Conservation (phyloP, 2,329 filamentous ascomycete genomes). For the Monosporascus sp. region DNA sequence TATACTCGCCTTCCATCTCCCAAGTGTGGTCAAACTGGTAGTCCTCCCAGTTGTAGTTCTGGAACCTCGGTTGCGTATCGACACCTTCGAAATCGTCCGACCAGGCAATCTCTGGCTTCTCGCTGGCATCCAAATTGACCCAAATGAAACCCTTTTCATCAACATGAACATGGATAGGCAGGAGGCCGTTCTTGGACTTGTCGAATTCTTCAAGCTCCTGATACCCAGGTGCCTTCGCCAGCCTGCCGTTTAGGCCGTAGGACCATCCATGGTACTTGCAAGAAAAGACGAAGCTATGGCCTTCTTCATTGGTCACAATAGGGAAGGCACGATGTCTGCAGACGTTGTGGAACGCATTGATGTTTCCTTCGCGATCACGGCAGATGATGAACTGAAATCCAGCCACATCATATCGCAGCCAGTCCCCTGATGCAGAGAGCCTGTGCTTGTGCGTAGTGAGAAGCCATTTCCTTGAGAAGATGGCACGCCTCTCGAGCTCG, state of each 20-base stretch:
- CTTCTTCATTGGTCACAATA: slow-evolving; percentile 45
- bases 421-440: slow-evolving; percentile 38
- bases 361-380: slow-evolving; percentile 42
- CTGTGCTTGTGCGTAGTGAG: slow-evolving; percentile 42
- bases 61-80: slow-evolving; percentile 39
- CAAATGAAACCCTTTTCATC: slow-evolving; percentile 52
- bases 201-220: slow-evolving; percentile 51
- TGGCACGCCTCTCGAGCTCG: slow-evolving; percentile 49
- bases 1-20: slow-evolving; percentile 51
- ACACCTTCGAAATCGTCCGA: slow-evolving; percentile 44
- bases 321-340: slow-evolving; percentile 58
- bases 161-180: slow-evolving; percentile 48
- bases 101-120: slow-evolving; percentile 43
- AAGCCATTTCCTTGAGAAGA: slow-evolving; percentile 53
- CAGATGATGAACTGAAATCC: slow-evolving; percentile 51
- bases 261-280: slow-evolving; percentile 62
- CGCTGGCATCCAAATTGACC: slow-evolving; percentile 48
- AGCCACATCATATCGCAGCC: slow-evolving; percentile 48
- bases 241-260: slow-evolving; percentile 50
- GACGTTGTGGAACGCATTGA: slow-evolving; percentile 58
- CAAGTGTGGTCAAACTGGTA: slow-evolving; percentile 53
- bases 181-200: slow-evolving; percentile 48
- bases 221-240: slow-evolving; percentile 56
- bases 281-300: slow-evolving; percentile 45
- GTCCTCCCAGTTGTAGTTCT: slow-evolving; percentile 42